Conservation (phyloP, 495 filamentous ascomycete species). For the Penicillium coprophilum region DNA sequence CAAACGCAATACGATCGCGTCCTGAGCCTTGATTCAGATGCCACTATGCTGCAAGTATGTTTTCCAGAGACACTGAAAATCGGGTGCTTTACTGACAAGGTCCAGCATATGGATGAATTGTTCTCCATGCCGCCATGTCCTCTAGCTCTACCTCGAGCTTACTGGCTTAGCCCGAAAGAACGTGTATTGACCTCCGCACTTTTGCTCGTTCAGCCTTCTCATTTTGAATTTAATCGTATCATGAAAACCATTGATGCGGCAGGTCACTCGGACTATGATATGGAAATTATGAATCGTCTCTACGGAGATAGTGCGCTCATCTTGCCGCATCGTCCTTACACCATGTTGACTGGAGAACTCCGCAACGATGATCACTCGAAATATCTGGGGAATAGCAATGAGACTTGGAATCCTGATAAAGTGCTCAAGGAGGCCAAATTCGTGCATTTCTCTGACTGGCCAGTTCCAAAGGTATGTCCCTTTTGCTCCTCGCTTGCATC, state of each 20-base stretch:
- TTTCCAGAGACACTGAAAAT: too few relatives aligned
- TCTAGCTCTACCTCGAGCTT: constrained; percentile 58
- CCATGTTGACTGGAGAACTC: constrained; percentile 65
- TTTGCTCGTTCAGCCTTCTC: constrained; percentile 57
- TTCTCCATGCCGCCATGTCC: constrained; percentile 57
- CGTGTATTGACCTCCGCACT: constrained; percentile 52
- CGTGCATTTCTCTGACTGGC: constrained; percentile 71
- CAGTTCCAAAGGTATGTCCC: constrained; percentile 55
- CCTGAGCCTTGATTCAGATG: constrained; percentile 59
- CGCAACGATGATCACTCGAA: constrained; percentile 47
- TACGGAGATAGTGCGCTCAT: constrained; percentile 60
- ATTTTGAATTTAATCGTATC: constrained; percentile 46
- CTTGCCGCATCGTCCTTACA: constrained; percentile 66
- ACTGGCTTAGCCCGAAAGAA: constrained; percentile 55
- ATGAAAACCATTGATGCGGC: constrained; percentile 36
- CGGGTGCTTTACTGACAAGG: not conserved
- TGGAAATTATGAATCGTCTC: constrained; percentile 66
- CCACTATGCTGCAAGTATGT: constrained; percentile 49
- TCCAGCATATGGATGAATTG: constrained; percentile 58
- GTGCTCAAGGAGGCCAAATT: constrained; percentile 60
- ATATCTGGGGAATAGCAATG: constrained; percentile 55
- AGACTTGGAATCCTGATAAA: constrained; percentile 59
- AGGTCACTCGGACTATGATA: constrained; percentile 49
- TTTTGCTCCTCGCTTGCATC: not conserved
- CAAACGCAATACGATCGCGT: constrained; percentile 61